phyloP scores from a whole-genome alignment of 1,284 basidiomycete species.

The Pisolithus thermaeus region DNA sequence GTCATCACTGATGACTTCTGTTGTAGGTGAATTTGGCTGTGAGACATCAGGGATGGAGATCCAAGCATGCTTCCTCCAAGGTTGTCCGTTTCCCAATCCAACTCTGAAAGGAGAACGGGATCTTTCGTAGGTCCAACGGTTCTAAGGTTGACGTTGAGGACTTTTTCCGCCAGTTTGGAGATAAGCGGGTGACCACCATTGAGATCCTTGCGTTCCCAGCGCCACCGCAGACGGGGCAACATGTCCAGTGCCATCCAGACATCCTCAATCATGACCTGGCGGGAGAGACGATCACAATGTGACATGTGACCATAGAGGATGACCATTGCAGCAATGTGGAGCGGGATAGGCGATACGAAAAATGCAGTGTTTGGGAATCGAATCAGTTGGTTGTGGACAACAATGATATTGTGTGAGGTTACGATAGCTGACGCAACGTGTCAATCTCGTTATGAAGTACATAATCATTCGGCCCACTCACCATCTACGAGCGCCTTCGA shows the following conservation, averaged over 20 bases:
- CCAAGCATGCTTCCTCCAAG: constrained; percentile 20
- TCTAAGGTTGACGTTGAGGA: constrained; percentile 63
- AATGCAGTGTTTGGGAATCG: constrained; percentile 77
- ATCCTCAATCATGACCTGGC: constrained; percentile 65
- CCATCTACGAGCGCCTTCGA: constrained; percentile 70
- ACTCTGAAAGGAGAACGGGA: constrained; percentile 57
- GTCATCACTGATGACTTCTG: constrained; percentile 44
- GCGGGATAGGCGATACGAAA: constrained; percentile 78
- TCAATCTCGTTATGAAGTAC: not conserved
- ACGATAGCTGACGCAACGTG: constrained; percentile 54
- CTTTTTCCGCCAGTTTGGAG: constrained; percentile 68
- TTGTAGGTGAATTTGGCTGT: constrained; percentile 24
- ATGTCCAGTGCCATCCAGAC: constrained; percentile 79
- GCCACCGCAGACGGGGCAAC: constrained; percentile 80
- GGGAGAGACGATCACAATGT: constrained; percentile 57
- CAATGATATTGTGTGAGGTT: constrained; percentile 77
- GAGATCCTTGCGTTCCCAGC: constrained; percentile 77
- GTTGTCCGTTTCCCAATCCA: constrained; percentile 60
- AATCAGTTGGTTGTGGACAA: constrained; percentile 74
- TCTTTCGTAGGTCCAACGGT: constrained; percentile 51
- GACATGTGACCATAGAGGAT: constrained; percentile 81
- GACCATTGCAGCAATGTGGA: constrained; percentile 83
- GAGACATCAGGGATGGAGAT: constrained; percentile 27
- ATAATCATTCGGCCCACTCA: constrained; percentile 28
- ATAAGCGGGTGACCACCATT: constrained; percentile 76